Evolutionary conservation across 2,329 filamentous ascomycete genomes (phyloP), one percentile per base, ranked within the genome.

Genomic region (Sporothrix brasiliensis): DNA sequence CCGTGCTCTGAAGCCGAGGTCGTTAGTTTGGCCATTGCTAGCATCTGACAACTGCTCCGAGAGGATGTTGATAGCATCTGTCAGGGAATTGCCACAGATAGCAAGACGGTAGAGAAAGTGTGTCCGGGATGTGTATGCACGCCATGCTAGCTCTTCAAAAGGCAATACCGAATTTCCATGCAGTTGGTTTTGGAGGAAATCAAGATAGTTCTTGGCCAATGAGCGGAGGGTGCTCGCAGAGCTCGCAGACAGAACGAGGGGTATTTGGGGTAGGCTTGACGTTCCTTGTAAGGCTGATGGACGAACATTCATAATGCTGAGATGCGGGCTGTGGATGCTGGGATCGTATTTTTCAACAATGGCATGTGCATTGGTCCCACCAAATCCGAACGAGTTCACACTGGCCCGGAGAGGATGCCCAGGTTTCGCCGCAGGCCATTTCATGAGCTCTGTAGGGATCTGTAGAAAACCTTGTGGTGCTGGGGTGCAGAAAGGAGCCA

Each of bases 381-480:
- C 86, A 72, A 84, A 87, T 1, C 86, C 86, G 72, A 87, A 88
- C 69, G 81, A 85, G 74, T 87, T 87, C 73, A 88, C 79, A 71
- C 83, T 85, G 56, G 82, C 83, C 34, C 85, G 81, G 2, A 83
- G 80, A 19, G 81, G 76, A 19, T 81, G 80, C 0, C 77, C 70
- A 1, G 78, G 52, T 0, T 83, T 82, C 82, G 58, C 30, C 3
- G 21, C 7, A 0, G 73, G 73, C 71, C 72, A 75, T 0, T 53
- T 41, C 9, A n/a, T 69, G 34, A 68, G 67, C 49, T 74, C 50
- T 0, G 70, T 71, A 1, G 73, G 66, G 69, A 79, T 74, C 50
- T 71, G 63, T 7, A 76, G 72, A 41, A 77, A 72, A 58, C 75
- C 74, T 19, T 27, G n/a, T 14, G 67, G 9, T n/a, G 67, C 19